Conservation (phyloP, 75 land plant species). For the Selaginella tamariscina region DNA sequence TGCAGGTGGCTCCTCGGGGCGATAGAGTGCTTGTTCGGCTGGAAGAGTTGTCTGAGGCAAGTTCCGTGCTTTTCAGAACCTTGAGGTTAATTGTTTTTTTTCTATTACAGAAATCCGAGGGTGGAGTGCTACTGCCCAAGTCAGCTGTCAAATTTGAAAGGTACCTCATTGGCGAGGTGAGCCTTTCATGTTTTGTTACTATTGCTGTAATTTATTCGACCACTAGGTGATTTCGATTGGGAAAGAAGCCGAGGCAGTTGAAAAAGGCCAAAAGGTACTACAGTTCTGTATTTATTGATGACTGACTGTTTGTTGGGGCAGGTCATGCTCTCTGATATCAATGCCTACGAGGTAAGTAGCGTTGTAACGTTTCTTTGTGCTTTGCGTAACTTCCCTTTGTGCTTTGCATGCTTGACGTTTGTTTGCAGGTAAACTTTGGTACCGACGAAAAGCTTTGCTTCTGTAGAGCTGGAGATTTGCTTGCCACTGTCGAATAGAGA, state of each 20-base stretch:
- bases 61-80: not conserved
- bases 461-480: conserved; percentile 46
- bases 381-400: too few species aligned
- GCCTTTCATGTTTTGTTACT: not conserved
- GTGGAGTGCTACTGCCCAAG: conserved; percentile 81
- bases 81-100: not conserved
- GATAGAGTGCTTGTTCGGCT: conserved; percentile 77
- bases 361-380: too few species aligned
- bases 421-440: conserved; percentile 64
- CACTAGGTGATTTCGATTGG: conserved; percentile 61
- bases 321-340: conserved; percentile 81
- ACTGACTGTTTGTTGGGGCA: conserved; percentile 21
- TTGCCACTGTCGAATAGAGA: conserved; percentile 68
- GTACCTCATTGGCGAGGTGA: conserved; percentile 77
- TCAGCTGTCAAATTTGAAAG: conserved; percentile 85
- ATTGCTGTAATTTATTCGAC: not conserved
- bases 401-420: not conserved
- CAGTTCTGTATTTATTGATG: not conserved
- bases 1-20: conserved; percentile 75
- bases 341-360: conserved; percentile 64
- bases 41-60: conserved; percentile 53
- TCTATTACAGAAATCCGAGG: conserved; percentile 55
- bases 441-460: conserved; percentile 49
- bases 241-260: conserved; percentile 39
- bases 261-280: conserved; percentile 68